phyloP scores from a whole-genome alignment of 805 yeast species.

The Myxozyma monticola region DNA sequence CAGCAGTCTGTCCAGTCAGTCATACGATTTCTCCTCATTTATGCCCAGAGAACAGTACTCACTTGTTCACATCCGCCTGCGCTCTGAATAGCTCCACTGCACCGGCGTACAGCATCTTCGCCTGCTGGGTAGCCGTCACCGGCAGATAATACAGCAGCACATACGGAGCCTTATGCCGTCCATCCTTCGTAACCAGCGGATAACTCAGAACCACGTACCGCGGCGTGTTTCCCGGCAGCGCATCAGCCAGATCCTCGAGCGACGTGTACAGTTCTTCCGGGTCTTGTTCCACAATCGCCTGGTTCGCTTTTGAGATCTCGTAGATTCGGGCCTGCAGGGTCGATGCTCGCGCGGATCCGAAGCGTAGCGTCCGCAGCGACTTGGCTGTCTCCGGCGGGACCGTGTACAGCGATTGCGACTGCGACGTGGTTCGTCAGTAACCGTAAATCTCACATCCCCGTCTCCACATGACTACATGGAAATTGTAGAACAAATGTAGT shows the following conservation, averaged over 20 bases:
- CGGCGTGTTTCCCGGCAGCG: conserved; percentile 79
- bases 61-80: conserved; percentile 70
- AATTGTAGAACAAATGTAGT: too few relatives aligned
- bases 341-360: conserved; percentile 23
- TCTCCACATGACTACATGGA: too few relatives aligned
- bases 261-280: conserved; percentile 33
- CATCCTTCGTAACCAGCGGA: conserved; percentile 69
- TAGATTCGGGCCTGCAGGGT: conserved; percentile 24
- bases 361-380: conserved; percentile 29
- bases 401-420: conserved; percentile 20
- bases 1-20: conserved; percentile 4
- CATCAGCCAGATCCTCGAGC: conserved; percentile 67
- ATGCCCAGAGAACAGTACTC: conserved; percentile 41
- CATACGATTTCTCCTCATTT: background rate
- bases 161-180: conserved; percentile 69
- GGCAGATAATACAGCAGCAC: conserved; percentile 88
- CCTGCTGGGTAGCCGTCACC: conserved; percentile 75
- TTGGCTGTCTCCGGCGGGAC: conserved; percentile 20
- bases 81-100: conserved; percentile 78
- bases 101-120: conserved; percentile 87
- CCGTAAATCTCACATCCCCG: too few relatives aligned
- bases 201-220: conserved; percentile 73
- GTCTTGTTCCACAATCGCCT: conserved; percentile 14
- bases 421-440: too few relatives aligned
- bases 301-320: conserved; percentile 16